Base-by-base conservation (phyloP, 2,329 filamentous ascomycete species). In the Fusarium sp. region DNA sequence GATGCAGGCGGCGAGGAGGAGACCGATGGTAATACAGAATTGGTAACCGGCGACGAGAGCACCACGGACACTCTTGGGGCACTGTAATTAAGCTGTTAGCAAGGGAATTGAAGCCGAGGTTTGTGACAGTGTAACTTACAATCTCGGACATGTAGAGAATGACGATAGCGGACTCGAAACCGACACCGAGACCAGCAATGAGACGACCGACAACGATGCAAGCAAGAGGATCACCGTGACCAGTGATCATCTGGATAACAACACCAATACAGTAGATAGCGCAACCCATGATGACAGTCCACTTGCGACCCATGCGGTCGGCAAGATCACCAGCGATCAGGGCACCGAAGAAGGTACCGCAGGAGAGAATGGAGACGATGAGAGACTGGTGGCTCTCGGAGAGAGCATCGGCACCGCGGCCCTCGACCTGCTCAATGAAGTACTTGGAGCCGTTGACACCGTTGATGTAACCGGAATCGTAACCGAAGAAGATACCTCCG, bases 341-440 rank as follows among this genome's bases (percentile, higher is more conserved):
- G 59, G 93, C 90, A 78, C 92, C 90, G 66, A 93, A 91, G 85
- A 94, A 95, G 74, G 92, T 93, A 79, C 89, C 88, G 77, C 85
- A 88, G 37, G 92, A 94, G 58, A 95, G 87, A 73, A 95, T 93
- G 21, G 91, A 93, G 76, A 89, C 89, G 77, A 94, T 88, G 42
- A 89, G 83, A 9, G 86, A 87, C 62, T 80, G 80, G 77, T 87
- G 75, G 68, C 79, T 78, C 43, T 83, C 79, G 39, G 67, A 71
- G 31, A 89, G 75, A 10, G 63, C 64, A 0, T 64, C 72, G 30
- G 72, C 75, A 48, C 71, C 78, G 28, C 75, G 65, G 63, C 84
- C 82, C 72, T 86, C 82, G 75, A 89, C 85, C 66, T 82, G 78
- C 13, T 79, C 44, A 77, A 85, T 84, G 81, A 90, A 89, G 78